phyloP scores from a whole-genome alignment of 2,329 filamentous ascomycete genomes.

The Furcasterigmium sp. region DNA sequence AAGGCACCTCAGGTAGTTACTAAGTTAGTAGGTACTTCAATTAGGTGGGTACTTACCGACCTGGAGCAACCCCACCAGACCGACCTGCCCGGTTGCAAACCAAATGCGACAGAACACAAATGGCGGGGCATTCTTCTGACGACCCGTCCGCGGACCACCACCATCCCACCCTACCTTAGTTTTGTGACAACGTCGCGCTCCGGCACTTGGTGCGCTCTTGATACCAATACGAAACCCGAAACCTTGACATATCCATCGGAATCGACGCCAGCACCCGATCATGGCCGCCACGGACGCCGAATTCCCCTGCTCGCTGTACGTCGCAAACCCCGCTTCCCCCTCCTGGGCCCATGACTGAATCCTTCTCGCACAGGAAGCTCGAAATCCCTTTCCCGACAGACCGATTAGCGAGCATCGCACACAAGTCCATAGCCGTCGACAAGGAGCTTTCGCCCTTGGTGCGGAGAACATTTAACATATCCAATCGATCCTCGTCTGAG shows the following conservation, averaged over 20 bases:
- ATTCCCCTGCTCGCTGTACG: conserved; percentile 62
- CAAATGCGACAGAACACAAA: too few species aligned
- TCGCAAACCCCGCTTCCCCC: conserved; percentile 13
- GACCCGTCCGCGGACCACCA: too few species aligned
- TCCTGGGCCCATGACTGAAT: conserved; percentile 11
- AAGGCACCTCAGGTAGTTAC: too few species aligned
- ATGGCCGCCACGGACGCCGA: conserved; percentile 39
- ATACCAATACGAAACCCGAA: too few species aligned
- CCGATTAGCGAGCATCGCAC: conserved; percentile 71
- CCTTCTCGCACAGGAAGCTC: conserved; percentile 50
- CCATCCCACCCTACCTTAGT: too few species aligned
- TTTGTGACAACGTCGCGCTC: too few species aligned
- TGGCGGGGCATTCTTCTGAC: not conserved
- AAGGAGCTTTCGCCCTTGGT: conserved; percentile 84
- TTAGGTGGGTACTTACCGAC: too few species aligned
- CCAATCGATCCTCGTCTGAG: conserved; percentile 12
- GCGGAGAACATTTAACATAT: conserved; percentile 60
- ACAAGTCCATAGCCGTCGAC: conserved; percentile 76
- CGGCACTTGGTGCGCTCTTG: too few species aligned
- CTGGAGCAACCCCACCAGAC: too few species aligned
- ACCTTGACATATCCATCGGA: too few species aligned
- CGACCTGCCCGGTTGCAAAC: too few species aligned
- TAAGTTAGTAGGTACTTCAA: too few species aligned
- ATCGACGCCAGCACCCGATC: conserved; percentile 11
- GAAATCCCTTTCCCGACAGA: conserved; percentile 76